phyloP scores from a whole-genome alignment of 495 filamentous ascomycete species.

The Xylaria intraflava region DNA sequence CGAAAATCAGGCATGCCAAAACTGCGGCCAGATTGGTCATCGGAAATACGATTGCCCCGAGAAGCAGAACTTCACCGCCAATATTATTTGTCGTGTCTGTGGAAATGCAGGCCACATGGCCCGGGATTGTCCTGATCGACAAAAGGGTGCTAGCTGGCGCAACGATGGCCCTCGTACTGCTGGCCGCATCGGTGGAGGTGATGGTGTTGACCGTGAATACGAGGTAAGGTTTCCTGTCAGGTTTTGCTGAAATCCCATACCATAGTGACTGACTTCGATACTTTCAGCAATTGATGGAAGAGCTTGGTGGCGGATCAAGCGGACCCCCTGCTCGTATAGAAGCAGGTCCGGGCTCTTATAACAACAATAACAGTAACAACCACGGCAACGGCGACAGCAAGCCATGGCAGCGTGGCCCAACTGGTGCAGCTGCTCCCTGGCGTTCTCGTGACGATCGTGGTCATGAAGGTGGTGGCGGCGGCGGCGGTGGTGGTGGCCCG shows the following conservation, averaged over 20 bases:
- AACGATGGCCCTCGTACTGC: constrained; percentile 53
- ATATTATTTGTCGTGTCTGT: constrained; percentile 98
- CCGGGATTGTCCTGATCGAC: constrained; percentile 86
- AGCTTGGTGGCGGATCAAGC: constrained; percentile 72
- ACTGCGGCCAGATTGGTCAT: constrained; percentile 98
- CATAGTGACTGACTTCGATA: constrained; percentile 23
- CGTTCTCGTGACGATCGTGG: constrained; percentile 39
- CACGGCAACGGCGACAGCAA: constrained; percentile 49
- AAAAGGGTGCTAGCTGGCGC: constrained; percentile 85
- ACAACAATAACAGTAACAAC: constrained; percentile 36
- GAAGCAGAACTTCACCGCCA: constrained; percentile 94
- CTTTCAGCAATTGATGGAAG: constrained; percentile 88
- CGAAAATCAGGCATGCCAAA: constrained; percentile 98
- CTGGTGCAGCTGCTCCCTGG: constrained; percentile 84
- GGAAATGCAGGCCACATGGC: constrained; percentile 93
- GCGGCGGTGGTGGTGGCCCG: constrained; percentile 29
- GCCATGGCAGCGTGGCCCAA: constrained; percentile 88
- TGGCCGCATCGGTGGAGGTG: constrained; percentile 66
- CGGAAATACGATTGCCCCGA: constrained; percentile 98
- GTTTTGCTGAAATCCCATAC: constrained; percentile 17
- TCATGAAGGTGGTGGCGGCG: constrained; percentile 24
- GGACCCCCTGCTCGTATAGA: constrained; percentile 77
- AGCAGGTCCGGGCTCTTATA: constrained; percentile 62
- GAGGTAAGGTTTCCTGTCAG: constrained; percentile 56
- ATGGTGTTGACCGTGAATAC: constrained; percentile 89